A percentile compares a stretch with the other conserved stretches of the same genome.
Conservation (phyloP, 495 filamentous ascomycete genomes). For the Filosporella fistucella region DNA sequence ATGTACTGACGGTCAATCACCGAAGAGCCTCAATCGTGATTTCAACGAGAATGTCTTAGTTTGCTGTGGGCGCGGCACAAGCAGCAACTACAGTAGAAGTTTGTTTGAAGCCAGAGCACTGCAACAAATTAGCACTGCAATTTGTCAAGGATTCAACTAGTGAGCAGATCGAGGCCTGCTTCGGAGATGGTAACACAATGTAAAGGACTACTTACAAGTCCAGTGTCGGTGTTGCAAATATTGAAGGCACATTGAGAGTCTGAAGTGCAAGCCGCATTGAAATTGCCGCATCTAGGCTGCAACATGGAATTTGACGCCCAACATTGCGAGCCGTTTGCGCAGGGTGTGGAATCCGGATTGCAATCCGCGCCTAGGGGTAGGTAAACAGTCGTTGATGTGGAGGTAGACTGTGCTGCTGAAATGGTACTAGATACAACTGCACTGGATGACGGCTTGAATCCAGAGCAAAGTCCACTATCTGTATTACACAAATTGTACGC, state of each 20-base stretch:
- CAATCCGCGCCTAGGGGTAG: conserved; percentile 2
- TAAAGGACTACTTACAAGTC: no score
- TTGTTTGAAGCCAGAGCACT: no score
- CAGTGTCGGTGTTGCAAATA: conserved; percentile 1
- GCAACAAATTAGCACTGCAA: no score
- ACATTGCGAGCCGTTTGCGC: conserved; percentile 5
- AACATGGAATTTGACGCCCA: conserved; percentile 4
- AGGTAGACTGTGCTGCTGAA: not conserved
- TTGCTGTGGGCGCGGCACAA: no score
- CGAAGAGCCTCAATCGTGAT: no score
- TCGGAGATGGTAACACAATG: no score
- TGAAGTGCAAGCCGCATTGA: conserved; percentile 7
- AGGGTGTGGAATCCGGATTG: not conserved
- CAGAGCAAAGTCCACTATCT: not conserved
- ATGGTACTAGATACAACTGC: not conserved
- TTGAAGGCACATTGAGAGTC: conserved; percentile 10
- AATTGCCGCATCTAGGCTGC: conserved; percentile 3
- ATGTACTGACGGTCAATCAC: no score
- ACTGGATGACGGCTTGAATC: not conserved
- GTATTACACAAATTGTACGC: conserved; percentile 7
- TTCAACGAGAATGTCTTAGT: no score
- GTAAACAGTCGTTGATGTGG: not conserved
- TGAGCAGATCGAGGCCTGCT: no score
- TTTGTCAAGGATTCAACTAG: no score
- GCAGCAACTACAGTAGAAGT: no score